Conservation (phyloP, 2,329 filamentous ascomycete genomes). For the Colletotrichum higginsianum region DNA sequence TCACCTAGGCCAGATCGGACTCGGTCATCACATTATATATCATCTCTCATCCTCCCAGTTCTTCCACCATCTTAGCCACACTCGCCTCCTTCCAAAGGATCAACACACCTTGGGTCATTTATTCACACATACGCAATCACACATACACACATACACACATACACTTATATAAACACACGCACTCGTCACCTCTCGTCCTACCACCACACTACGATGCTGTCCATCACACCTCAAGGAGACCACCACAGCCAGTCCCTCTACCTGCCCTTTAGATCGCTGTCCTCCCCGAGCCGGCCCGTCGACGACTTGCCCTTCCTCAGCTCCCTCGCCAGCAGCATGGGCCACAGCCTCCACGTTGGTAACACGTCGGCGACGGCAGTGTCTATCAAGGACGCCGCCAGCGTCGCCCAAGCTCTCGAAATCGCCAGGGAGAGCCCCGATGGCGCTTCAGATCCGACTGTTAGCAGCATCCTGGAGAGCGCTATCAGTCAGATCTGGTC, state of each 20-base stretch:
- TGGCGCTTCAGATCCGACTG: constrained; percentile 72
- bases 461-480: constrained; percentile 76
- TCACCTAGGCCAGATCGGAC: constrained; percentile 25
- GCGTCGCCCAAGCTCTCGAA: constrained; percentile 79
- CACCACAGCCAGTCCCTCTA: constrained; percentile 41
- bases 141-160: too few relatives aligned
- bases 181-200: not conserved
- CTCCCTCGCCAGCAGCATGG: constrained; percentile 39
- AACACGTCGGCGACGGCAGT: constrained; percentile 41
- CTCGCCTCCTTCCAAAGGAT: constrained; percentile 30
- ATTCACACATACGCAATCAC: not conserved
- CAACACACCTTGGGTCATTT: constrained; percentile 26
- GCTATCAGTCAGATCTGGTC: constrained; percentile 77
- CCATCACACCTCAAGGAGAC: constrained; percentile 42
- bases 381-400: constrained; percentile 46
- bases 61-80: constrained; percentile 13
- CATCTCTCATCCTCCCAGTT: constrained; percentile 36
- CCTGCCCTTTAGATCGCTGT: constrained; percentile 37
- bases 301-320: constrained; percentile 40
- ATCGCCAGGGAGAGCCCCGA: constrained; percentile 82
- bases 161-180: constrained; percentile 22
- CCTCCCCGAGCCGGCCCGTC: constrained; percentile 19
- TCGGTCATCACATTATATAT: constrained; percentile 40
- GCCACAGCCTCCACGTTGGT: constrained; percentile 36
- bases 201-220: constrained; percentile 40